A percentile compares a stretch with the other conserved stretches of the same genome.
Evolutionary conservation across 2,329 filamentous ascomycete species (phyloP).

Genomic region (Orbilia oligospora): DNA sequence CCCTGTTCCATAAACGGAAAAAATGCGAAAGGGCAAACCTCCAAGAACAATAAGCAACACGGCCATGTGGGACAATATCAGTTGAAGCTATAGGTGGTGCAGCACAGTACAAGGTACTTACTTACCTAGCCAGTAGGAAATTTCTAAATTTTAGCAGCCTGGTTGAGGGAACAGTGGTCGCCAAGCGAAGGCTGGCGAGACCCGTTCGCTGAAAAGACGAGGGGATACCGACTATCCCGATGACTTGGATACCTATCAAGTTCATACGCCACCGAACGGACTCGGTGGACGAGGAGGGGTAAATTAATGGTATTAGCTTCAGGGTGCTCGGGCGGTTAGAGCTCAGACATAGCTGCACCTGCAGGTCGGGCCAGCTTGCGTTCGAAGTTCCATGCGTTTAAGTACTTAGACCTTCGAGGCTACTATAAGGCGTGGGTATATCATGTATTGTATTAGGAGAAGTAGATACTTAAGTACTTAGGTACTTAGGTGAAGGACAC

Average conservation of each 20-base stretch:
- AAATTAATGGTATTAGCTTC: neutral
- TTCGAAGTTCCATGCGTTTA: neutral
- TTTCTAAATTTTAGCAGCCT: no score
- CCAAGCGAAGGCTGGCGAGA: conserved; percentile 13
- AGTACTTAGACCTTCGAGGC: no score
- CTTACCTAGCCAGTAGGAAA: no score
- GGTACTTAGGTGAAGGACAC: no score
- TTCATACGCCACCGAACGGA: neutral
- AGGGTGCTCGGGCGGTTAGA: conserved; percentile 12
- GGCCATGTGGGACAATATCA: no score
- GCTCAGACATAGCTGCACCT: conserved; percentile 4
- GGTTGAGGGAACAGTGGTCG: neutral
- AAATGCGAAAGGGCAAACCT: neutral
- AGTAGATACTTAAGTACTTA: no score
- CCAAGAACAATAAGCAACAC: neutral
- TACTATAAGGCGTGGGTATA: neutral
- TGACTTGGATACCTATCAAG: neutral
- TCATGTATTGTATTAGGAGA: neutral
- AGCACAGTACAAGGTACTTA: no score
- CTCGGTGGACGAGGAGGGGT: no score
- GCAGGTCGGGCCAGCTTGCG: conserved; percentile 10
- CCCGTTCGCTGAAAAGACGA: conserved; percentile 2
- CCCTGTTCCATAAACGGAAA: neutral
- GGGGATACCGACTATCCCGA: neutral
- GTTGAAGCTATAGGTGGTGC: no score